Base-by-base conservation (phyloP, 2,329 filamentous ascomycete species). In the Calonectria fujianensis region DNA sequence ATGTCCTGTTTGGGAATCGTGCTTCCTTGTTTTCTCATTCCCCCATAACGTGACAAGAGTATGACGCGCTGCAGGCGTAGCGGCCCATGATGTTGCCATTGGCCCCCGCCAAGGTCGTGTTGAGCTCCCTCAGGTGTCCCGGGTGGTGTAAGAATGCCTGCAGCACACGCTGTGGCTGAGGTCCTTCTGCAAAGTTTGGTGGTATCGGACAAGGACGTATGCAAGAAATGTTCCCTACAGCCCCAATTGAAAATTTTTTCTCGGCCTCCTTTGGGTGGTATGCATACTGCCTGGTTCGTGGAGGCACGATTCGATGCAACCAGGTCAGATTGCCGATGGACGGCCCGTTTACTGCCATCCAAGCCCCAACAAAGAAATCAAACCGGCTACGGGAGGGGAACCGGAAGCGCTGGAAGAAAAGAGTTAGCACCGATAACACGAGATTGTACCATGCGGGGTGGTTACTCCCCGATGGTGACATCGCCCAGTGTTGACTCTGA, bases 261-360 rank as follows among this genome's bases (percentile, higher is more conserved):
- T 59, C 3, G 13, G 35, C 41, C 67, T 57, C 27, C 27, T 64
- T 41, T 72, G 41, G 45, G 66, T 69, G 39, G 61, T 51, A 66
- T 64, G 69, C 50, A 37, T 29, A 29, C 20, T 59, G 20, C 50
- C 41, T 31, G 35, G 66, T 74, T 70, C 67, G 41, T 51, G 41
- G 63, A 67, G 50, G 48, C 20, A 65, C 63, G 72, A 74, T 66
- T 74, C 51, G 32, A 74, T 74, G 72, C 51, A 74, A 74, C 72
- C 61, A 35, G 24, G 45, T 39, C 31, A 50, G 66, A 74, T 70
- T 66, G 39, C 61, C 61, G 59, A 69, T 69, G 45, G 50, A n/a
- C 64, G 29, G 63, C 29, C 32, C 35, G 35, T n/a, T 48, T 35
- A 3, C 41, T 41, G n/a, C 57, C 50, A 65, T 41, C 48, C 63